These are phyloP conservation scores for Dacryopinax spathularia DNA, from an alignment of 768 basidiomycete genomes.

Conservation along the genomic window DNA sequence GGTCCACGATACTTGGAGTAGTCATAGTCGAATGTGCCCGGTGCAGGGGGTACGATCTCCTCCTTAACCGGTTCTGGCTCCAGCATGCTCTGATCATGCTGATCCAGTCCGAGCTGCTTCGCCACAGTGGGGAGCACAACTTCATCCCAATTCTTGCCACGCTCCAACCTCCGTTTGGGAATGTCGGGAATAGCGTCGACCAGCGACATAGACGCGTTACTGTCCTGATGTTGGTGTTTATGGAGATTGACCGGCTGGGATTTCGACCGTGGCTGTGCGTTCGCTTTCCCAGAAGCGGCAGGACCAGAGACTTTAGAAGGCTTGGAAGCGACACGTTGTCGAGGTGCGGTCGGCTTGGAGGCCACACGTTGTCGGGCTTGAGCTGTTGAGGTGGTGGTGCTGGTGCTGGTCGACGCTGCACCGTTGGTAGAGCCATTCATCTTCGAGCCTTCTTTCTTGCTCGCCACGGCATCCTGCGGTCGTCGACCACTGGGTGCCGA, in stretches of 20 bases:
- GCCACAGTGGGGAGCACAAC: neutral
- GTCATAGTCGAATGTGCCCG: conserved; percentile 72
- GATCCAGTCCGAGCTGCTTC: neutral
- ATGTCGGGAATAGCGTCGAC: neutral
- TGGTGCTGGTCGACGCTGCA: too few species aligned
- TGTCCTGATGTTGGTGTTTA: neutral
- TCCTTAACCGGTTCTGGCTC: neutral
- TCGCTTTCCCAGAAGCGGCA: neutral
- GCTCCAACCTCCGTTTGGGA: neutral
- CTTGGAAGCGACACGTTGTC: neutral
- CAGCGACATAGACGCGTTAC: neutral
- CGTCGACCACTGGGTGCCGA: neutral
- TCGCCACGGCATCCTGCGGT: neutral
- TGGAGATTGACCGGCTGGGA: neutral
- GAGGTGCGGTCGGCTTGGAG: neutral
- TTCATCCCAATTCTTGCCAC: neutral
- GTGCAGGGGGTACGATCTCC: conserved; percentile 27
- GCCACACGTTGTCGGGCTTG: neutral
- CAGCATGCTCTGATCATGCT: neutral
- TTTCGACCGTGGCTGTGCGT: neutral
- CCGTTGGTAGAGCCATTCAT: neutral
- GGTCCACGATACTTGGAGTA: conserved; percentile 50
- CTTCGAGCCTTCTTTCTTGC: neutral
- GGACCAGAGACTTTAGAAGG: neutral
- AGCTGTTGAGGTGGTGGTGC: neutral